Conservation (phyloP, 495 filamentous ascomycete genomes). For the Cairneyella variabilis region DNA sequence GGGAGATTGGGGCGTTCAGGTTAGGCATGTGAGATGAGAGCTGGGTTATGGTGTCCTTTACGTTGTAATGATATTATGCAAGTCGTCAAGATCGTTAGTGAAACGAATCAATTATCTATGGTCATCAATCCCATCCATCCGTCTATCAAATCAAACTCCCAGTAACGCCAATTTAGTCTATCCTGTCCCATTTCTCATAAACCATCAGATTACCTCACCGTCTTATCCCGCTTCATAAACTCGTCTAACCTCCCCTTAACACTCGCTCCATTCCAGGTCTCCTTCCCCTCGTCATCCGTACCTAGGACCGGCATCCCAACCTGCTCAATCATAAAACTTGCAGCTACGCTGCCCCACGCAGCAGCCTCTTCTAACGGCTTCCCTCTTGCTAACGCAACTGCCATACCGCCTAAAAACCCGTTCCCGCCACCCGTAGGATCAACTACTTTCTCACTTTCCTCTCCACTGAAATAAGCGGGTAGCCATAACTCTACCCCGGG, state of each 20-base stretch:
- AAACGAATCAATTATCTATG: constrained; percentile 6
- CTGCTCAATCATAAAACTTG: constrained; percentile 93
- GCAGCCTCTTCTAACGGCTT: constrained; percentile 64
- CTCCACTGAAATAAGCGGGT: constrained; percentile 47
- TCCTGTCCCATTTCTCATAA: not conserved
- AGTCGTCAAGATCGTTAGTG: not conserved
- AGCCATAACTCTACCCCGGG: constrained; percentile 54
- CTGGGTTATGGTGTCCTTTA: constrained; percentile 3
- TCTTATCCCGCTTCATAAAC: constrained; percentile 33
- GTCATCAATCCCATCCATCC: too few species aligned
- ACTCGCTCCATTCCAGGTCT: constrained; percentile 72
- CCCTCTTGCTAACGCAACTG: constrained; percentile 66
- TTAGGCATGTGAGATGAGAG: not conserved
- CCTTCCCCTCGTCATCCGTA: constrained; percentile 46
- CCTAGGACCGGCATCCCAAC: constrained; percentile 71
- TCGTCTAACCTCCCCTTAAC: constrained; percentile 51
- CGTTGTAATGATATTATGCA: constrained; percentile 17
- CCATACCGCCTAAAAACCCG: constrained; percentile 81
- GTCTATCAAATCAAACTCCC: too few species aligned
- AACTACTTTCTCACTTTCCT: constrained; percentile 52
- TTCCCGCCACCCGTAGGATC: constrained; percentile 98
- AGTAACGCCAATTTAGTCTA: too few species aligned
- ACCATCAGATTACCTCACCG: not conserved
- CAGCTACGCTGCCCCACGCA: constrained; percentile 76
- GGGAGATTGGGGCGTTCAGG: not conserved